Evolutionary conservation across 192 early-diverging fungal species (phyloP).

Genomic region (Backusella luteola): DNA sequence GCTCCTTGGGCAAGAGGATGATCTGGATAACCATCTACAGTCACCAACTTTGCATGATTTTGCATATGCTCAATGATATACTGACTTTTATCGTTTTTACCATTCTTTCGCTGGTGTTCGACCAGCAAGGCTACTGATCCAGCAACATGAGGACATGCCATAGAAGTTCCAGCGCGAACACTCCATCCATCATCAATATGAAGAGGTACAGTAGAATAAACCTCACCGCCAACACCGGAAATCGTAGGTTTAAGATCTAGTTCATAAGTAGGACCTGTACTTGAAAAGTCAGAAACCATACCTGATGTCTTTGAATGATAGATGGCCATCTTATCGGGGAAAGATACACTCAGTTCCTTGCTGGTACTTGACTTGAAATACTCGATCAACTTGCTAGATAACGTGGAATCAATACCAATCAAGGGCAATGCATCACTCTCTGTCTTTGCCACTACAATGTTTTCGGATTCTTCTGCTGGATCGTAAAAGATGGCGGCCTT

Average conservation of each 20-base stretch:
- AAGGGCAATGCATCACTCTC: constrained; percentile 49
- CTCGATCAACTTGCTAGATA: constrained; percentile 47
- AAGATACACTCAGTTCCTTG: neutral
- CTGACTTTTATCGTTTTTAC: neutral
- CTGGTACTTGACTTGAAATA: constrained; percentile 33
- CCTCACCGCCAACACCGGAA: constrained; percentile 43
- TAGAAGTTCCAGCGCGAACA: constrained; percentile 34
- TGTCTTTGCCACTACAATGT: neutral
- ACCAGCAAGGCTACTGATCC: constrained; percentile 42
- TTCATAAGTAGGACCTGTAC: constrained; percentile 69
- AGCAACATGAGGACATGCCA: constrained; percentile 49
- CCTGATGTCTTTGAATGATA: constrained; percentile 41
- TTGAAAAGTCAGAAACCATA: constrained; percentile 68
- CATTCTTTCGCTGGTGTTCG: constrained; percentile 26
- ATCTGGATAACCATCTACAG: constrained; percentile 8
- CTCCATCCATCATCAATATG: constrained; percentile 43
- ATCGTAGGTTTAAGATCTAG: constrained; percentile 54
- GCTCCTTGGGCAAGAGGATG: constrained; percentile 47
- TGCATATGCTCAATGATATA: constrained; percentile 37
- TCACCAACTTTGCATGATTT: constrained; percentile 26
- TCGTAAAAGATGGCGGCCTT: constrained; percentile 57
- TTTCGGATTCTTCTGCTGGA: neutral
- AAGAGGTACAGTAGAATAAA: constrained; percentile 50
- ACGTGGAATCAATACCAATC: constrained; percentile 48
- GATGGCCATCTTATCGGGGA: neutral